phyloP scores from a whole-genome alignment of 164 flowering plant genomes.

The Vitis amurensis region DNA sequence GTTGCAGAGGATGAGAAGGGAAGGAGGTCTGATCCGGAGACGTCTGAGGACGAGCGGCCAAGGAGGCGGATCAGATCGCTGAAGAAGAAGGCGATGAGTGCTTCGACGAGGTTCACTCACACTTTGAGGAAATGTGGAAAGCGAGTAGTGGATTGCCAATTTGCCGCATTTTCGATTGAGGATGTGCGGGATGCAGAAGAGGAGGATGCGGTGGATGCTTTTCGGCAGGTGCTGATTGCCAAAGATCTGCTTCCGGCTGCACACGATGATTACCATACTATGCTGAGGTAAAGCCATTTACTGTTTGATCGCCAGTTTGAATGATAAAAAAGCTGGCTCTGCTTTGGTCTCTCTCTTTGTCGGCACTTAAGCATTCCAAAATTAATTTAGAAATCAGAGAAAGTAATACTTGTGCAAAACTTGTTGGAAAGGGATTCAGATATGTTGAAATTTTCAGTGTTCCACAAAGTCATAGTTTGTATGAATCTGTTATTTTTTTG shows the following conservation, averaged over 20 bases:
- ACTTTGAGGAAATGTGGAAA: slow-evolving; percentile 52
- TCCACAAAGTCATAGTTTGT: too few species aligned
- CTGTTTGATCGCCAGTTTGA: too few species aligned
- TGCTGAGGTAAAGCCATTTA: slow-evolving; percentile 53
- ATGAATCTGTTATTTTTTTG: too few species aligned
- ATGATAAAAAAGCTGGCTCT: too few species aligned
- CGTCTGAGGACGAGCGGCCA: slow-evolving; percentile 61
- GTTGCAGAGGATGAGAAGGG: slow-evolving; percentile 44
- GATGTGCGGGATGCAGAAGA: slow-evolving; percentile 77
- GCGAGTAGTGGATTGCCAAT: slow-evolving; percentile 47
- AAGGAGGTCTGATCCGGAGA: slow-evolving; percentile 40
- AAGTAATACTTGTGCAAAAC: too few species aligned
- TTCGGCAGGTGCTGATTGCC: slow-evolving; percentile 53
- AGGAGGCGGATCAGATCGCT: slow-evolving; percentile 48
- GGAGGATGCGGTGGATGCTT: slow-evolving; percentile 56
- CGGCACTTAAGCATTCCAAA: too few species aligned
- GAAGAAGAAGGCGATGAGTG: slow-evolving; percentile 68
- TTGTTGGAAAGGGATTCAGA: too few species aligned
- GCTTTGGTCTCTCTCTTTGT: too few species aligned
- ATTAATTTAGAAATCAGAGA: too few species aligned
- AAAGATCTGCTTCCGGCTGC: slow-evolving; percentile 62
- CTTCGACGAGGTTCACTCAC: slow-evolving; percentile 51
- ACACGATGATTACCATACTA: slow-evolving; percentile 77
- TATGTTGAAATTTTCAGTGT: too few species aligned
- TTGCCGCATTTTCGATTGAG: slow-evolving; percentile 47